Conservation (phyloP, 2,329 filamentous ascomycete genomes). For the Fusarium sacchari region DNA sequence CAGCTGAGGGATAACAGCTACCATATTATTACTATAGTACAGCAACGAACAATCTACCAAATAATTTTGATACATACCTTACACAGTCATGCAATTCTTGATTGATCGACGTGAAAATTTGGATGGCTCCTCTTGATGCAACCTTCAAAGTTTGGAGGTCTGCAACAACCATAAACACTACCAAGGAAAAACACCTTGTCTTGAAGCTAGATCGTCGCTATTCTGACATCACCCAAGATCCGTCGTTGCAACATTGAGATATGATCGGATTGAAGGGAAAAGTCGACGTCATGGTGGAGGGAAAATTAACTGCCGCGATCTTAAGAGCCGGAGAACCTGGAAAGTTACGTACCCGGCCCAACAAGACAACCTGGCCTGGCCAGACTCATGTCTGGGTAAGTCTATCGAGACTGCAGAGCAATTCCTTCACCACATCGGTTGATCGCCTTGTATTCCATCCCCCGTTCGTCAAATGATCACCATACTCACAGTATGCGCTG, state of each 20-base stretch:
- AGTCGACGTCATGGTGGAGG: constrained; percentile 25
- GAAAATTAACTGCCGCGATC: constrained; percentile 12
- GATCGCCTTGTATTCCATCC: background rate
- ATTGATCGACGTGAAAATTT: constrained; percentile 15
- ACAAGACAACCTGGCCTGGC: background rate
- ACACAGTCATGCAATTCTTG: background rate
- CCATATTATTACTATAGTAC: constrained; percentile 25
- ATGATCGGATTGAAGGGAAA: background rate
- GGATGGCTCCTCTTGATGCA: background rate
- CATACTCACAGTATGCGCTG: background rate
- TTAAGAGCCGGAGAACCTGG: constrained; percentile 10
- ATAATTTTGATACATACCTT: background rate
- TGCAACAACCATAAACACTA: background rate
- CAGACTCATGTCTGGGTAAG: background rate
- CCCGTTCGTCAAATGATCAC: background rate
- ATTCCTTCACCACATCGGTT: background rate
- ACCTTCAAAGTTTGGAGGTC: background rate
- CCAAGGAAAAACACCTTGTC: background rate
- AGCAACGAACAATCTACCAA: constrained; percentile 18
- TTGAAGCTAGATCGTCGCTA: background rate
- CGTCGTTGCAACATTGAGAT: background rate
- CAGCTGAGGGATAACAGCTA: constrained; percentile 29
- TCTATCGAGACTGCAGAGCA: background rate
- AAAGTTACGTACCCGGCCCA: background rate
- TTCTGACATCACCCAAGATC: constrained; percentile 25